phyloP scores from a whole-genome alignment of 2,329 filamentous ascomycete species.

The Fusarium burgessii region DNA sequence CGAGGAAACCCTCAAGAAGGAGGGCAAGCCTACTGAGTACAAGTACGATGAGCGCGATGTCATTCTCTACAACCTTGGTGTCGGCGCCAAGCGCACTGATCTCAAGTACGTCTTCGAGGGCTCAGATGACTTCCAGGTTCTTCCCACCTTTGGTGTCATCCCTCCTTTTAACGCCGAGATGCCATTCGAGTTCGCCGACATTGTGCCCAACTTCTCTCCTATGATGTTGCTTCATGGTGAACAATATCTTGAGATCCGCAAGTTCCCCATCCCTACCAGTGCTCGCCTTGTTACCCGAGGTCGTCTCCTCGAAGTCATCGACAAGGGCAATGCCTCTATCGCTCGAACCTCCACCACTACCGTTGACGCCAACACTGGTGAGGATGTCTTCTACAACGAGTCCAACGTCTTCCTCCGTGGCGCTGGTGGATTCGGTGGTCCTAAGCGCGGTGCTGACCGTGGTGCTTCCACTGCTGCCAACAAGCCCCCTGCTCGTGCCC shows the following conservation, averaged over 20 bases:
- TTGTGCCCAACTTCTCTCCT: conserved; percentile 95
- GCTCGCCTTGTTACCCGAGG: conserved; percentile 80
- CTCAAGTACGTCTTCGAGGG: conserved; percentile 92
- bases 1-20: conserved; percentile 77
- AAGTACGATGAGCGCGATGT: conserved; percentile 87
- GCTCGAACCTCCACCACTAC: conserved; percentile 85
- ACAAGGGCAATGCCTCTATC: conserved; percentile 92
- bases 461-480: conserved; percentile 85
- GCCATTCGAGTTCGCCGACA: conserved; percentile 82
- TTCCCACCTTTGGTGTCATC: conserved; percentile 96
- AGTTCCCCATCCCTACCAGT: conserved; percentile 90
- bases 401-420: conserved; percentile 92
- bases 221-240: conserved; percentile 99
- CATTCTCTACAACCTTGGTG: conserved; percentile 94
- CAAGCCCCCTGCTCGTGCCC: conserved; percentile 78
- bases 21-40: conserved; percentile 80
- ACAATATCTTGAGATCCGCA: conserved; percentile 95
- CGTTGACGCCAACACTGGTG: conserved; percentile 84
- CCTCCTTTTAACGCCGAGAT: conserved; percentile 88
- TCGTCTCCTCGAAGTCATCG: conserved; percentile 90
- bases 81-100: conserved; percentile 92
- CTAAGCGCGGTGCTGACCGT: conserved; percentile 79
- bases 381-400: conserved; percentile 98
- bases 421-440: conserved; percentile 89
- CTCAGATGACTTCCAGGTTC: conserved; percentile 88